Base-by-base conservation (phyloP, 108 stramenopile genomes). In the Cyclotella cryptica region DNA sequence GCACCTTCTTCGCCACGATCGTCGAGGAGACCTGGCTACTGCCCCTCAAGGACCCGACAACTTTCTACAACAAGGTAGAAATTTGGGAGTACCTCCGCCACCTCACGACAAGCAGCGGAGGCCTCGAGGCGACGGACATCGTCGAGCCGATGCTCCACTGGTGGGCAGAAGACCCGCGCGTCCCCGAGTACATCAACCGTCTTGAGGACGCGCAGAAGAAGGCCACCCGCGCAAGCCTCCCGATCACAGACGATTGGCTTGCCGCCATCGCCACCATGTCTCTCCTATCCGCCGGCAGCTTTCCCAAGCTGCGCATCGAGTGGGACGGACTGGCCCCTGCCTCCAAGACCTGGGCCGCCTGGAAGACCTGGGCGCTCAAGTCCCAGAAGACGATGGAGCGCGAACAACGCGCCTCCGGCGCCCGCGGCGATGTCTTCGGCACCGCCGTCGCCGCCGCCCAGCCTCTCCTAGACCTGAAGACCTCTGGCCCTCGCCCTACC, bases 151-250 rank as follows among this genome's bases (percentile, higher is more conserved):
- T 55, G 55, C n/a, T 12, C 22, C 1, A 1, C 3, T 55, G 55
- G 55, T 55, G 55, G 55, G 7, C 19, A 1, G 22, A 55, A n/a
- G 55, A 55, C 24, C 55, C 55, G 11, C 55, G 55, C 11, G 55
- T 55, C 22, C 55, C 55, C 55, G 55, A 55, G 55, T 55, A 55
- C 69, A 70, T 70, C 69, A 70, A 70, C 54, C 18, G 1, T 18
- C 69, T 70, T 30, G 69, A 70, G 40, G 53, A 54, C 21, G 69
- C 53, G 12, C 69, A 70, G 39, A 47, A 29, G 35, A 70, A 70
- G 19, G 27, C 49, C 2, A 10, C 35, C 52, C 69, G 69, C 0
- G 69, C 69, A 53, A 40, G 39, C 10, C 53, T 70, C 17, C 69
- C 69, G 6, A 70, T 70, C 47, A 39, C 53, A 2, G 47, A 70